Conservation (phyloP, 176 grass and related monocot genomes). For the Lolium perenne region DNA sequence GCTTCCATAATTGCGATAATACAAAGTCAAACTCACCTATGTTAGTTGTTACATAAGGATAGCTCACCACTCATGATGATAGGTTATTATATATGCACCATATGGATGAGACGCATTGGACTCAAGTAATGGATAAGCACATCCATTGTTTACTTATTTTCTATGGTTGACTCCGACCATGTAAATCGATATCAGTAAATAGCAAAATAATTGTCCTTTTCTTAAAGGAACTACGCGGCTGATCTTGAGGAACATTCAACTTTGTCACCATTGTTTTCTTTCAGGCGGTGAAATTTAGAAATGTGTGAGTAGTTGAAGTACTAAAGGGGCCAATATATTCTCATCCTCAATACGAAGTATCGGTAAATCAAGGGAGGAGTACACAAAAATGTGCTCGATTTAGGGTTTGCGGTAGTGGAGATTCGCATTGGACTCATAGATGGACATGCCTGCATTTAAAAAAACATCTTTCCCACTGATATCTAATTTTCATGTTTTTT, state of each 20-base stretch:
- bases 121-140: neutral
- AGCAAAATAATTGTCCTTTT: neutral
- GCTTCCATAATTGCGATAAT: neutral
- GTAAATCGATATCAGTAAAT: neutral
- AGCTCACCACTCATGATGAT: neutral
- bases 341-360: too few relatives aligned
- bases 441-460: neutral
- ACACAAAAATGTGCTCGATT: neutral
- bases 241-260: too few relatives aligned
- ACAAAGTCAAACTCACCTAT: neutral
- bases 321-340: neutral
- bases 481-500: neutral
- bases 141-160: neutral
- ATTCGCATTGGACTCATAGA: neutral
- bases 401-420: neutral
- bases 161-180: neutral
- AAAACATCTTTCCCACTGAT: neutral
- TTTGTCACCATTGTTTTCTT: too few relatives aligned
- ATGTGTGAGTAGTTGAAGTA: neutral
- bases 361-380: neutral
- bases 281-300: neutral
- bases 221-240: too few relatives aligned
- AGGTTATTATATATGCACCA: neutral
- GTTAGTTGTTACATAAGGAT: neutral
- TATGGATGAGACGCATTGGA: neutral